Conservation (phyloP, 306 rosid genomes). For the Neltuma alba region DNA sequence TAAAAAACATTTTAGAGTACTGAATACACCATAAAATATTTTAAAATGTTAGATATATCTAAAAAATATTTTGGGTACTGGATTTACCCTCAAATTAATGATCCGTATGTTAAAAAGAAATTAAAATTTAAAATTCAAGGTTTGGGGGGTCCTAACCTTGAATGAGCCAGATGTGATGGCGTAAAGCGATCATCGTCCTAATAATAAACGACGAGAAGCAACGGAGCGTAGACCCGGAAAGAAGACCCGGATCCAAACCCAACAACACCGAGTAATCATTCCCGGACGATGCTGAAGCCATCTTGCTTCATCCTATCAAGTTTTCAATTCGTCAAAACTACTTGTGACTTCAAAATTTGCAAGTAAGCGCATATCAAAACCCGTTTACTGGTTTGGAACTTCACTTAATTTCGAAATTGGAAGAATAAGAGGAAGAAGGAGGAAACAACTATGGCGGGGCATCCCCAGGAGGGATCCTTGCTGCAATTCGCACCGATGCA, state of each 20-base stretch:
- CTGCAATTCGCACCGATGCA: conserved; percentile 85
- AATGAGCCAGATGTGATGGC: neutral
- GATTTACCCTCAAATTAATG: no score
- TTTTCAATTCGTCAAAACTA: conserved; percentile 1
- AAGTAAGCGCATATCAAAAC: neutral
- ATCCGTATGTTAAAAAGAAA: no score
- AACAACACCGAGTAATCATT: neutral
- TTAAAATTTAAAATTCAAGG: no score
- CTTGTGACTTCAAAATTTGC: neutral
- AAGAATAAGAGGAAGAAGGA: neutral
- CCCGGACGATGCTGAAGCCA: neutral
- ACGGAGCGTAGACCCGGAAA: neutral
- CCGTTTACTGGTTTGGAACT: neutral
- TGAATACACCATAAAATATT: no score
- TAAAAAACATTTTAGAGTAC: no score
- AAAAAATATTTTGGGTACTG: no score
- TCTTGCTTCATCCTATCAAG: neutral
- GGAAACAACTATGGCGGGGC: conserved; percentile 47
- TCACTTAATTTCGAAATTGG: neutral
- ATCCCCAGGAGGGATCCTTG: conserved; percentile 41
- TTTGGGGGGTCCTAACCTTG: neutral
- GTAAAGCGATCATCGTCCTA: neutral
- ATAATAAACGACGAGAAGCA: neutral
- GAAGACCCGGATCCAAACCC: neutral
- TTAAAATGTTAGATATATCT: no score